Evolutionary conservation across 345 rosid genomes (phyloP).

Genomic region (Hibiscus trionum): DNA sequence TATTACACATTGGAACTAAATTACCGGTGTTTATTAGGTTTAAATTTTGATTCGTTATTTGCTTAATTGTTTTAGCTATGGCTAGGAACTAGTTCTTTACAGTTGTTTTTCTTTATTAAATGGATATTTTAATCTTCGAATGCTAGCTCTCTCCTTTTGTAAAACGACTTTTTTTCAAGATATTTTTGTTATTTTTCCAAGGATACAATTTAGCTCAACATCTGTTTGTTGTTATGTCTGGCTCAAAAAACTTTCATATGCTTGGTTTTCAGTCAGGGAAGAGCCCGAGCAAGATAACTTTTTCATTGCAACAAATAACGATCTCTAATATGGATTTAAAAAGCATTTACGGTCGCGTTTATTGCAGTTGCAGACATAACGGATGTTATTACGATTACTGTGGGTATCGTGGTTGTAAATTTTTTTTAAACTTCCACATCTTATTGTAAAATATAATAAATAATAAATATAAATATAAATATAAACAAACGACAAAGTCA

Average conservation of each 20-base stretch:
- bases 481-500: no score
- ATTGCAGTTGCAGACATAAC: no score
- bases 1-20: neutral
- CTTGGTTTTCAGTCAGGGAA: neutral
- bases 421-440: no score
- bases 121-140: neutral
- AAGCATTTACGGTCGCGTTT: no score
- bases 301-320: neutral
- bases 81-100: neutral
- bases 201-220: neutral
- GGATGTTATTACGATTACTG: no score
- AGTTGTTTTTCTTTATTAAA: neutral
- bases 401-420: no score
- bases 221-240: conserved; percentile 1
- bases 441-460: no score
- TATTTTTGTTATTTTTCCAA: neutral
- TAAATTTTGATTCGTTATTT: neutral
- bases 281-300: neutral
- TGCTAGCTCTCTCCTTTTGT: neutral
- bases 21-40: neutral
- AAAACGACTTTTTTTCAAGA: neutral
- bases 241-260: neutral
- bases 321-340: no score
- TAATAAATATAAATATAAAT: no score
- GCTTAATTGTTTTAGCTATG: neutral